phyloP scores from a whole-genome alignment of 257 asterid genomes.

The Linaria vulgaris region DNA sequence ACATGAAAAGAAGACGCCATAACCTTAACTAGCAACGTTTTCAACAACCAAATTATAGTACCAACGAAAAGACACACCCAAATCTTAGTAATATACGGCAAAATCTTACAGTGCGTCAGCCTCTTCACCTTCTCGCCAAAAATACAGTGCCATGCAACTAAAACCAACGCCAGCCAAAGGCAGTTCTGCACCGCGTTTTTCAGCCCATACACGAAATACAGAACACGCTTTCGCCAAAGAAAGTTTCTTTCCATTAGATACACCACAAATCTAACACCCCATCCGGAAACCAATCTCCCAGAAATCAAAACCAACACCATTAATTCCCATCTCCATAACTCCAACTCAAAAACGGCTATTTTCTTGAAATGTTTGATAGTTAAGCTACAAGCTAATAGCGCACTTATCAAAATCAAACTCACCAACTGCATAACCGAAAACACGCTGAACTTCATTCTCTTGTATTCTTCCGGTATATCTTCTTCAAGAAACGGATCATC shows the following conservation, averaged over 20 bases:
- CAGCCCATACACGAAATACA: conserved; percentile 41
- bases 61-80: conserved; percentile 27
- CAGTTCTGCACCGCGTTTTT: conserved; percentile 35
- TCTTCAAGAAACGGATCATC: conserved; percentile 34
- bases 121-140: conserved; percentile 29
- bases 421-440: conserved; percentile 22
- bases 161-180: conserved; percentile 31
- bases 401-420: conserved; percentile 28
- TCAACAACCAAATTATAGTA: conserved; percentile 30
- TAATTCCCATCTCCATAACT: conserved; percentile 39
- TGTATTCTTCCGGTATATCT: conserved; percentile 32
- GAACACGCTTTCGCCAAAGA: conserved; percentile 29
- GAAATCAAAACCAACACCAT: conserved; percentile 33
- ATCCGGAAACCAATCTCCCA: conserved; percentile 37
- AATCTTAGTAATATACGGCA: conserved; percentile 18
- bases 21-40: conserved; percentile 28
- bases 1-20: conserved; percentile 34
- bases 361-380: conserved; percentile 10
- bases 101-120: conserved; percentile 6
- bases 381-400: conserved; percentile 24
- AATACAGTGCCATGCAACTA: conserved; percentile 30
- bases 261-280: conserved; percentile 33
- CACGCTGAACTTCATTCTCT: conserved; percentile 14
- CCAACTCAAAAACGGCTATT: conserved; percentile 17
- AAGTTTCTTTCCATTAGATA: conserved; percentile 35